phyloP scores from a whole-genome alignment of 129 eudicot species.

The Flaveria ramosissima region DNA sequence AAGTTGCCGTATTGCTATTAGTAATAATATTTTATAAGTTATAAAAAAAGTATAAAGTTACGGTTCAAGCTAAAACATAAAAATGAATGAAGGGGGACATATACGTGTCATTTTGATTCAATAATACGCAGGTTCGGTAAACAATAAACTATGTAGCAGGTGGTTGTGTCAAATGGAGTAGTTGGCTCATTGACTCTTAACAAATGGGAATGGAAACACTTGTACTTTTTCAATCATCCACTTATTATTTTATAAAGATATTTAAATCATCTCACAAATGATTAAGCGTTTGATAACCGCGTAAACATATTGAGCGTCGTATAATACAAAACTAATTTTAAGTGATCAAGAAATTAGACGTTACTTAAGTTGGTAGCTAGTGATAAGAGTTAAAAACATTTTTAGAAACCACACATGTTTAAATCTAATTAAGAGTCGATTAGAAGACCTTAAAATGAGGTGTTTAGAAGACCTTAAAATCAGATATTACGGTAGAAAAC shows the following conservation, averaged over 20 bases:
- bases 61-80: background rate
- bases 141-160: conserved; percentile 24
- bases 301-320: no score
- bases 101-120: conserved; percentile 32
- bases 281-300: no score
- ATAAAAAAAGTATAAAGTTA: background rate
- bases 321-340: no score
- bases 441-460: no score
- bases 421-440: no score
- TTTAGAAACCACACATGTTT: no score
- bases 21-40: background rate
- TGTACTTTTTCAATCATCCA: conserved; percentile 30
- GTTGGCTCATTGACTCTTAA: conserved; percentile 26
- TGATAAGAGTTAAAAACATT: no score
- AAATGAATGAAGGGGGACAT: background rate
- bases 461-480: no score
- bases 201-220: conserved; percentile 25
- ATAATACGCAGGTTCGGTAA: conserved; percentile 31
- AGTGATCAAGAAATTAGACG: no score
- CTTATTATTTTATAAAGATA: background rate
- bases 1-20: background rate
- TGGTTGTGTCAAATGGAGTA: conserved; percentile 37
- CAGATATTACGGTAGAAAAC: no score
- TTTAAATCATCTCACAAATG: no score
- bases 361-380: no score